These are phyloP conservation scores for Fusarium hainanense DNA, from an alignment of 2,329 filamentous ascomycete species.

Conservation along the genomic window DNA sequence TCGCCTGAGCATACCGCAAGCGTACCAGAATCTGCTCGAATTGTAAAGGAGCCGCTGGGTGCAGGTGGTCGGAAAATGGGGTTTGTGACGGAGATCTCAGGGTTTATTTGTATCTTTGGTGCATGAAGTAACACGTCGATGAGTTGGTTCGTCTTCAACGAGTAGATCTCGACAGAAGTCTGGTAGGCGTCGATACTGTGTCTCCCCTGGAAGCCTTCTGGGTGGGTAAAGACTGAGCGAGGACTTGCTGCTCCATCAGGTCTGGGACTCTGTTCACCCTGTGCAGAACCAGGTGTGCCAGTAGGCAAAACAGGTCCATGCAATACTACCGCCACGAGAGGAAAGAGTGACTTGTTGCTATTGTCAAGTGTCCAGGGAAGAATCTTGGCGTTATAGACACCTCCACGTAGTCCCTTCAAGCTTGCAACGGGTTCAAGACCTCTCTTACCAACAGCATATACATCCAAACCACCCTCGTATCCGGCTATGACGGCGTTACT, in stretches of 20 bases:
- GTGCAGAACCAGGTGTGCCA: slow-evolving; percentile 50
- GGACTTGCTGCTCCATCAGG: slow-evolving; percentile 58
- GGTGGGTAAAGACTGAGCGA: slow-evolving; percentile 54
- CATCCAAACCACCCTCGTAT: slow-evolving; percentile 81
- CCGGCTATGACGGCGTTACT: slow-evolving; percentile 80
- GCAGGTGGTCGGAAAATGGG: slow-evolving; percentile 74
- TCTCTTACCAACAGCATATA: slow-evolving; percentile 78
- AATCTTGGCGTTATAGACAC: slow-evolving; percentile 84
- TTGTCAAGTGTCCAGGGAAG: slow-evolving; percentile 72
- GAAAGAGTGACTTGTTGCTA: slow-evolving; percentile 68
- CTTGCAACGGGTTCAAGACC: slow-evolving; percentile 76
- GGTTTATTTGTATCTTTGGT: slow-evolving; percentile 69
- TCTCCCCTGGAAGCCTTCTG: slow-evolving; percentile 52
- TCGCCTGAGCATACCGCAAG: slow-evolving; percentile 80
- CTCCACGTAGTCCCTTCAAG: slow-evolving; percentile 81
- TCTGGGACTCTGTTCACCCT: slow-evolving; percentile 54
- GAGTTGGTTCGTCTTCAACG: slow-evolving; percentile 77
- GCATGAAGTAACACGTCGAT: slow-evolving; percentile 80
- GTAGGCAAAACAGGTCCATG: slow-evolving; percentile 77
- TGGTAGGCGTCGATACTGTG: slow-evolving; percentile 73
- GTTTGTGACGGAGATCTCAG: slow-evolving; percentile 66
- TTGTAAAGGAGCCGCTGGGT: slow-evolving; percentile 76
- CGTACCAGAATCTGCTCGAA: slow-evolving; percentile 78
- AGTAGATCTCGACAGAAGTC: slow-evolving; percentile 90
- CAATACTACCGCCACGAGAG: slow-evolving; percentile 81